Evolutionary conservation across 75 land plant genomes (phyloP).

Genomic region (Cryptomeria japonica): DNA sequence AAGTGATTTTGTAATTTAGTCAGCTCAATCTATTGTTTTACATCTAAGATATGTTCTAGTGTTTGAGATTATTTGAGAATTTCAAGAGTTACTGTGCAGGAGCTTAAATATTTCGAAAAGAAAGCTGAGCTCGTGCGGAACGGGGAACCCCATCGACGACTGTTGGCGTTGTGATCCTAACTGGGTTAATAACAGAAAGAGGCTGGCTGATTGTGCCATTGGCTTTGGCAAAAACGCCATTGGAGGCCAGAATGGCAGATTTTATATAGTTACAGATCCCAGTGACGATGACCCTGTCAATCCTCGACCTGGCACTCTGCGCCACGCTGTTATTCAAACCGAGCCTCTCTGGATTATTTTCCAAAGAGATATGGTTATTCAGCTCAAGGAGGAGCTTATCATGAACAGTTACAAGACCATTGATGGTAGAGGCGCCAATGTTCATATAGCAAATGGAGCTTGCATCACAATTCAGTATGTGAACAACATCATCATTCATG

Average conservation of each 20-base stretch:
- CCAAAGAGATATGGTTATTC: too few relatives aligned
- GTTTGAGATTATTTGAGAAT: neutral
- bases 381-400: constrained; percentile 72
- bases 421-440: constrained; percentile 75
- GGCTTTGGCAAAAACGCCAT: too few relatives aligned
- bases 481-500: constrained; percentile 77
- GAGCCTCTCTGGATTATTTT: too few relatives aligned
- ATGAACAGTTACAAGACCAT: constrained; percentile 90
- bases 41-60: neutral
- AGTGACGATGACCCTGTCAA: too few relatives aligned
- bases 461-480: constrained; percentile 75
- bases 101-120: neutral
- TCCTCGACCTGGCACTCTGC: too few relatives aligned
- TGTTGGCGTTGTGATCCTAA: too few relatives aligned
- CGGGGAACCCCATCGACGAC: too few relatives aligned
- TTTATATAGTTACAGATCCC: too few relatives aligned
- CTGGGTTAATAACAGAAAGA: too few relatives aligned
- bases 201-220: too few relatives aligned
- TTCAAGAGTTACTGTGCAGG: neutral
- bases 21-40: neutral
- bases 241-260: too few relatives aligned
- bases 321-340: too few relatives aligned
- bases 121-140: neutral
- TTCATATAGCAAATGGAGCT: constrained; percentile 77
- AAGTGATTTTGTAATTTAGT: neutral